phyloP scores from a whole-genome alignment of 2,329 filamentous ascomycete genomes.

The Tolypocladium sp. region DNA sequence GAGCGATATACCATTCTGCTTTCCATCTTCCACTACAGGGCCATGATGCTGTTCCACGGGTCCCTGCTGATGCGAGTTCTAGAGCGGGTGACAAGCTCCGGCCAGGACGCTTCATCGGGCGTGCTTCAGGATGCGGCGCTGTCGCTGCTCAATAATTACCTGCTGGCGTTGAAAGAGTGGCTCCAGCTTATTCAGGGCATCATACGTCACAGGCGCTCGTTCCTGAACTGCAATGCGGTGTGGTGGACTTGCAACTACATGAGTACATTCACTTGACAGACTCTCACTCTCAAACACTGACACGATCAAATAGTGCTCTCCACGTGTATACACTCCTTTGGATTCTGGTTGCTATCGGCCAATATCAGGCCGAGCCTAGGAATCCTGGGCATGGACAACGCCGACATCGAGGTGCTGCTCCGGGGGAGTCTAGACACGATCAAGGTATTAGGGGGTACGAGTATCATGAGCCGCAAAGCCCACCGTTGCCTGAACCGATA shows the following conservation, averaged over 20 bases:
- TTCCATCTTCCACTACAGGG: slow-evolving; percentile 5
- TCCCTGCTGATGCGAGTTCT: slow-evolving; percentile 9
- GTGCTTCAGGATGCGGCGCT: slow-evolving; percentile 8
- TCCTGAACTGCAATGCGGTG: slow-evolving; percentile 14
- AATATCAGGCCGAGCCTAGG: slow-evolving; percentile 3
- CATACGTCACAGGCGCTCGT: slow-evolving; percentile 8
- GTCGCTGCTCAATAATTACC: slow-evolving; percentile 11
- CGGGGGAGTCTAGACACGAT: slow-evolving; percentile 7
- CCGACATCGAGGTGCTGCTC: slow-evolving; percentile 7
- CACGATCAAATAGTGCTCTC: slow-evolving; percentile 11
- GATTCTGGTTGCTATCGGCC: slow-evolving; percentile 13
- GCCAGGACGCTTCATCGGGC: not conserved
- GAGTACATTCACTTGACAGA: slow-evolving; percentile 8
- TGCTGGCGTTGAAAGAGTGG: slow-evolving; percentile 10
- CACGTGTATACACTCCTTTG: slow-evolving; percentile 16
- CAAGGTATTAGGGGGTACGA: slow-evolving; percentile 9
- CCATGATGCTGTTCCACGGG: slow-evolving; percentile 3
- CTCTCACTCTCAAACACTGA: not conserved
- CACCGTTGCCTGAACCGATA: slow-evolving; percentile 12
- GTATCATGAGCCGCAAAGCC: slow-evolving; percentile 13
- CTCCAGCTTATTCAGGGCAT: slow-evolving; percentile 10
- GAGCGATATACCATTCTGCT: slow-evolving; percentile 6
- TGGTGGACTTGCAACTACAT: slow-evolving; percentile 24
- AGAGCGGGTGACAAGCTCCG: slow-evolving; percentile 6
- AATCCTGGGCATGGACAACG: slow-evolving; percentile 1